Evolutionary conservation across 768 basidiomycete genomes (phyloP).

Genomic region (Trametes elegans): DNA sequence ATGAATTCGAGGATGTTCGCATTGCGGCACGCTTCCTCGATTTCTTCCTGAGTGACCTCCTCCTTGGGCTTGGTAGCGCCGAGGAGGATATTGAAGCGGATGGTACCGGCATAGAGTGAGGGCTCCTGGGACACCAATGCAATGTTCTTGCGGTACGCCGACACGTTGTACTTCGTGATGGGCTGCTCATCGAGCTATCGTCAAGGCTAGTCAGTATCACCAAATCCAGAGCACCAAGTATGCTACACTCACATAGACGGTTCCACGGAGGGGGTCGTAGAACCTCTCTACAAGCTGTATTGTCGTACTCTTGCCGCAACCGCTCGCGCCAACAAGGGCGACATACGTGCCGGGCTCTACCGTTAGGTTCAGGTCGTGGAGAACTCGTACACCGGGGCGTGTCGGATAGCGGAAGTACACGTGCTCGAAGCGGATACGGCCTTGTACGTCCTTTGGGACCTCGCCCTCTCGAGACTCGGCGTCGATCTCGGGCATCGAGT

Average conservation of each 20-base stretch:
- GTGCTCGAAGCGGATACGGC: slow-evolving; percentile 73
- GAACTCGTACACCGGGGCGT: slow-evolving; percentile 76
- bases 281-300: slow-evolving; percentile 86
- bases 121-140: slow-evolving; percentile 92
- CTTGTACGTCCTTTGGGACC: slow-evolving; percentile 45
- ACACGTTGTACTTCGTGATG: slow-evolving; percentile 74
- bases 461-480: slow-evolving; percentile 70
- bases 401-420: slow-evolving; percentile 91
- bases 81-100: slow-evolving; percentile 88
- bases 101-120: slow-evolving; percentile 83
- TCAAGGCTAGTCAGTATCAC: not conserved
- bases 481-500: slow-evolving; percentile 75
- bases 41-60: slow-evolving; percentile 83
- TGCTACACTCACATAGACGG: slow-evolving; percentile 59
- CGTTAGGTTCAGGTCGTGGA: slow-evolving; percentile 70
- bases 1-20: slow-evolving; percentile 95
- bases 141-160: slow-evolving; percentile 85
- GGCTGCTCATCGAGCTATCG: slow-evolving; percentile 66
- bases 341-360: slow-evolving; percentile 78
- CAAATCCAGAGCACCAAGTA: too few relatives aligned
- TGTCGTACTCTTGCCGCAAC: slow-evolving; percentile 81
- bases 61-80: slow-evolving; percentile 75
- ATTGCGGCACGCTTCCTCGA: slow-evolving; percentile 81
- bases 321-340: slow-evolving; percentile 78
- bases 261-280: slow-evolving; percentile 75